These are phyloP conservation scores for Infundibulicybe gibba DNA, from an alignment of 768 basidiomycete genomes.

Conservation along the genomic window DNA sequence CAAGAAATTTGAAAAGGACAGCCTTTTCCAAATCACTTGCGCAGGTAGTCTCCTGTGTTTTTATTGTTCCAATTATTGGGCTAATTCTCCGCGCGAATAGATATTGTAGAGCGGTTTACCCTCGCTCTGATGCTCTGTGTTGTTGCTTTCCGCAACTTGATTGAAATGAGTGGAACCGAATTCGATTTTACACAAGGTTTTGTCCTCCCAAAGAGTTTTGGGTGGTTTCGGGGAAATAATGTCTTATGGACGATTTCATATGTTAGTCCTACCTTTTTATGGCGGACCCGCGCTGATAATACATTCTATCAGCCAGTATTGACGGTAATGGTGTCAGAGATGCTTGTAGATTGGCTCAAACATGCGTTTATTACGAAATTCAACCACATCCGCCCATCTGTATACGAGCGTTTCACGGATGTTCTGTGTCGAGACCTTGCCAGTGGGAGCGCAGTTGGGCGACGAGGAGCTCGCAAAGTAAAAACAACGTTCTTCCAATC, in stretches of 20 bases:
- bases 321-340: slow-evolving; percentile 87
- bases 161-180: slow-evolving; percentile 90
- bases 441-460: slow-evolving; percentile 68
- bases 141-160: slow-evolving; percentile 91
- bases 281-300: not conserved
- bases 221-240: slow-evolving; percentile 78
- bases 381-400: slow-evolving; percentile 94
- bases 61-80: not conserved
- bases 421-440: slow-evolving; percentile 93
- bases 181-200: slow-evolving; percentile 75
- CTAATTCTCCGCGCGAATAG: slow-evolving; percentile 32
- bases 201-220: slow-evolving; percentile 77
- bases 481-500: not conserved
- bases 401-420: slow-evolving; percentile 94
- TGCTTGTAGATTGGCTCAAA: slow-evolving; percentile 97
- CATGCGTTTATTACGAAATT: slow-evolving; percentile 99
- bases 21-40: slow-evolving; percentile 96
- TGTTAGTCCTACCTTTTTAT: slow-evolving; percentile 42
- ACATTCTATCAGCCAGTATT: slow-evolving; percentile 71
- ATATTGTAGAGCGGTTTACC: slow-evolving; percentile 97
- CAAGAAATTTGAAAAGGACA: slow-evolving; percentile 99
- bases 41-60: slow-evolving; percentile 57
- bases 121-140: slow-evolving; percentile 86
- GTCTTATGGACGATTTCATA: slow-evolving; percentile 88
- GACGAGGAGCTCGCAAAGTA: slow-evolving; percentile 71